Conservation (phyloP, 345 rosid genomes). For the Bretschneidera sinensis region DNA sequence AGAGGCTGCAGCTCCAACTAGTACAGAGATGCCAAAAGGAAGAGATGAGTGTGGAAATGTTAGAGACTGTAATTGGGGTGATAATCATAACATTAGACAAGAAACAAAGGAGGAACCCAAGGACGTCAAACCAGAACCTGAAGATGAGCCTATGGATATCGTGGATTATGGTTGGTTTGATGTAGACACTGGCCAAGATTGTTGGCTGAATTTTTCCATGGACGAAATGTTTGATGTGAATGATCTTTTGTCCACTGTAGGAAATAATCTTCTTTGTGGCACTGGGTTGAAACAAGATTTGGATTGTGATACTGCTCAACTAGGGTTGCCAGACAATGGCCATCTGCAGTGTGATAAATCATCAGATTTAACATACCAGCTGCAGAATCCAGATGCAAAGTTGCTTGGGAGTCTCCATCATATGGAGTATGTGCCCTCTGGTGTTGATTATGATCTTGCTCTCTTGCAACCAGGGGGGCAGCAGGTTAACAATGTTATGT, state of each 20-base stretch:
- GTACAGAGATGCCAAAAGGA: constrained; percentile 9
- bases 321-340: background rate
- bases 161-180: constrained; percentile 12
- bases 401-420: constrained; percentile 17
- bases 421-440: constrained; percentile 15
- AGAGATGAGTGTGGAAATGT: constrained; percentile 10
- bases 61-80: background rate
- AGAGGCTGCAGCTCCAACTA: background rate
- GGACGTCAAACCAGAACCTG: no score
- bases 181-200: constrained; percentile 9
- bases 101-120: no score
- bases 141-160: constrained; percentile 2
- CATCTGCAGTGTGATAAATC: constrained; percentile 2
- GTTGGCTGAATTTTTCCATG: constrained; percentile 14
- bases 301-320: background rate
- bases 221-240: constrained; percentile 60
- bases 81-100: constrained; percentile 9
- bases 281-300: background rate
- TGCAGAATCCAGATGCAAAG: constrained; percentile 21
- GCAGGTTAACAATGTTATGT: constrained; percentile 10
- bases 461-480: constrained; percentile 13
- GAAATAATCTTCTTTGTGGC: constrained; percentile 10
- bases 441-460: constrained; percentile 21
- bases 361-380: constrained; percentile 14
- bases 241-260: constrained; percentile 39